Base-by-base conservation (phyloP, 169 alveolate species). In the Eimeria falciformis region DNA sequence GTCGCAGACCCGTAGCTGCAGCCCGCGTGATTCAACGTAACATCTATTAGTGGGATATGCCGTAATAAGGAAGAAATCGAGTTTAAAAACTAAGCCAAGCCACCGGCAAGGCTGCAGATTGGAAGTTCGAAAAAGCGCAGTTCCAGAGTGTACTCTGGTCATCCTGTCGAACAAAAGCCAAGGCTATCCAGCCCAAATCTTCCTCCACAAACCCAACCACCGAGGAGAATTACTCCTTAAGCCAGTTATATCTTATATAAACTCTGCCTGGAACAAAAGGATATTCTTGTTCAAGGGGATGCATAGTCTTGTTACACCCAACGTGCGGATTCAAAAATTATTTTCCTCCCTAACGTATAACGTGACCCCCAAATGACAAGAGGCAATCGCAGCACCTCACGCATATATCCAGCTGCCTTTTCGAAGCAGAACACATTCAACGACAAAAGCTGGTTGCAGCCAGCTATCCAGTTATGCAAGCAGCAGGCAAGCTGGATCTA, bases 1-100 rank as follows among this genome's bases (percentile, higher is more conserved):
- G 71, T 55, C 53, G 88, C 88, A 79, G 71, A 53, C 21, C 50
- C 37, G 55, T 53, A n/a, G 75, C 69, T 79, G 73, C 12, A 40
- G 40, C 4, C n/a, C 71, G 87, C 37, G 88, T 79, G 50, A 53
- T 53, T 27, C 29, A 79, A 79, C 88, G 73, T 27, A 68, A 79
- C 17, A 55, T 46, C 9, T n/a, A 40, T 65, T n/a, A 45, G 66
- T 27, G 43, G 66, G 23, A 75, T 46, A 37, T 46, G 25, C 43
- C 68, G 33, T 2, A 75, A n/a, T 45, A 50, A 12, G 47, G 66
- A 73, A 73, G 56, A n/a, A n/a, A n/a, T n/a, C n/a, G n/a, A n/a
- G n/a, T n/a, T n/a, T n/a, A n/a, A n/a, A n/a, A n/a, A n/a, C n/a
- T n/a, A n/a, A n/a, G n/a, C n/a, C n/a, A n/a, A n/a, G n/a, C n/a